Conservation (phyloP, 2,329 filamentous ascomycete species). For the Emydomyces testavorans region DNA sequence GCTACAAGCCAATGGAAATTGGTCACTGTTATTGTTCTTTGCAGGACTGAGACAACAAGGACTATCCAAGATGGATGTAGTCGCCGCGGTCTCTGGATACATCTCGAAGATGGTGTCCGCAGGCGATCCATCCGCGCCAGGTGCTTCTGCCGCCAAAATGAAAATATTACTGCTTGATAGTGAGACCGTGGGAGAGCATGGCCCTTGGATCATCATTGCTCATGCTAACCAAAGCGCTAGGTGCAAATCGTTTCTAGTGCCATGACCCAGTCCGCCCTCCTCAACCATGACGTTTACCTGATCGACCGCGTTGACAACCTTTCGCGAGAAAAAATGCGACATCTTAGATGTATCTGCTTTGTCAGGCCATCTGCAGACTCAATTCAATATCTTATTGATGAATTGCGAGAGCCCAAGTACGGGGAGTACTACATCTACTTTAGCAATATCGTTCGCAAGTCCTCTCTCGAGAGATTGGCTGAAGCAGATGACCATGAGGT, state of each 20-base stretch:
- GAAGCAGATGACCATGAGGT: slow-evolving; percentile 98
- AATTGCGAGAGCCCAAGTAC: slow-evolving; percentile 90
- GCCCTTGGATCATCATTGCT: slow-evolving; percentile 16
- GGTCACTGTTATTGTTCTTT: too few relatives aligned
- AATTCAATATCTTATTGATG: slow-evolving; percentile 86
- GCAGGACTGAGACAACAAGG: too few relatives aligned
- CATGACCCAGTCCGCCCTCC: slow-evolving; percentile 84
- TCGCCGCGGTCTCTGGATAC: slow-evolving; percentile 86
- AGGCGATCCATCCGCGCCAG: slow-evolving; percentile 55
- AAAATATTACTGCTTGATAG: slow-evolving; percentile 90
- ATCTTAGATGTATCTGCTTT: slow-evolving; percentile 86
- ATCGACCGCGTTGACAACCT: slow-evolving; percentile 90
- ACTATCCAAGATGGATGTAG: slow-evolving; percentile 70
- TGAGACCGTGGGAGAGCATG: slow-evolving; percentile 61
- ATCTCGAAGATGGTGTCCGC: slow-evolving; percentile 89
- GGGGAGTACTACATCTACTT: slow-evolving; percentile 97
- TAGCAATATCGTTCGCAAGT: slow-evolving; percentile 96
- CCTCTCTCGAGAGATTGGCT: slow-evolving; percentile 79
- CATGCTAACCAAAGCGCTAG: slow-evolving; percentile 31
- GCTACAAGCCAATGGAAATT: too few relatives aligned
- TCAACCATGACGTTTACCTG: slow-evolving; percentile 95
- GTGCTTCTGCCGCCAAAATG: slow-evolving; percentile 75
- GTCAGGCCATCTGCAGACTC: slow-evolving; percentile 84
- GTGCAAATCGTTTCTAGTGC: slow-evolving; percentile 88
- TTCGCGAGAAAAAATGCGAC: slow-evolving; percentile 91